Base-by-base conservation (phyloP, 345 rosid genomes). In the Rhizophora apiculata region DNA sequence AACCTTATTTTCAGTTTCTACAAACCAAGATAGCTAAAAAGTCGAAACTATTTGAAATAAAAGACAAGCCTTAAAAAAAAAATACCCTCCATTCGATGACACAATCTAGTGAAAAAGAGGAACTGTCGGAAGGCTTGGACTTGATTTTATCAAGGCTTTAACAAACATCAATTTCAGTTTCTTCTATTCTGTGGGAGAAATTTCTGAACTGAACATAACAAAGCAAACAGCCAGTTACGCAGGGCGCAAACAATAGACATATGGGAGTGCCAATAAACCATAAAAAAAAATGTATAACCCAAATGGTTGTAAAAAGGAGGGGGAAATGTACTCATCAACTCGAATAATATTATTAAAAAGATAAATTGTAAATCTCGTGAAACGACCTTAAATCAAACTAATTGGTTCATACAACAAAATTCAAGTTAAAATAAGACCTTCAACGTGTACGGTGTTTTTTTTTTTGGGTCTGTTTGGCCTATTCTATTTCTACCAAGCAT, bases 11-110 rank as follows among this genome's bases (percentile, higher is more conserved):
- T 39, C 46, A 39, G 43, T 59, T 68, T 59, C 62, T 8, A 51
- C 31, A 27, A 49, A 39, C 49, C 30, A 29, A 36, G 39, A 36
- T 31, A 59, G 32, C 15, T 60, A 31, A 32, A 30, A 55, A n/a
- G 34, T 55, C 15, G 57, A 5, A 48, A 55, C 55, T 10, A n/a
- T 22, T 5, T 51, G 52, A 43, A 54, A 27, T 4, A 24, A 9
- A 39, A 34, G 15, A 10, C 46, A 10, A 39, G 0, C 16, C 13
- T 39, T 2, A 60, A 60, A 58, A 78, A n/a, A 57, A 5, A 7
- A 34, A 6, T 86, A 89, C 98, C 91, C 92, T 91, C 90, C 92
- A 91, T 79, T 94, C 97, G 2, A 82, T 22, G 32, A 94, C 95
- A 63, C 93, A 82, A 54, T 91, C 98, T 65, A 80, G 78, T 71